Base-by-base conservation (phyloP, 176 grass and related monocot species). In the Ampelocalamus luodianensis region DNA sequence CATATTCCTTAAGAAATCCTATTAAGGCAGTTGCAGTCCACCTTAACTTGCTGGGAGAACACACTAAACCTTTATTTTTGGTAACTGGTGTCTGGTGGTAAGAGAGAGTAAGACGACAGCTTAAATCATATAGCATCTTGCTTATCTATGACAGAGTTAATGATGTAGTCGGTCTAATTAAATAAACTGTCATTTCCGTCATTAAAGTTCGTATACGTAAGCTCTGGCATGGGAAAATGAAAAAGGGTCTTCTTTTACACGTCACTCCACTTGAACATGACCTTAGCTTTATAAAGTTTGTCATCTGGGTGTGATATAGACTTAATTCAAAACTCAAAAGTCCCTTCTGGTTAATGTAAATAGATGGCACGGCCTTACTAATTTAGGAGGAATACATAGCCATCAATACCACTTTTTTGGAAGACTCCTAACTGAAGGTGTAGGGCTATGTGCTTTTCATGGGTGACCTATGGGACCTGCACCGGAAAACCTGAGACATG, bases 361-460 rank as follows among this genome's bases (percentile, higher is more conserved):
- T 75, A 60, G 60, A 48, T 76, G 78, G 69, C 13, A 23, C 5
- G 18, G 36, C 29, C 5, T 61, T 70, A 13, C 42, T 72, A 65
- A 37, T 83, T 78, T 88, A 53, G 79, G 50, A 62, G 54, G 63
- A 27, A 51, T 63, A 78, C 29, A 77, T 65, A 64, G 64, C 10
- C 56, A 87, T 27, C 8, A 26, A 20, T 23, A 29, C 71, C 13
- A 70, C 24, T 45, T 2, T 85, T 70, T 61, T 77, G 34, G 17
- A 13, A 51, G 36, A 32, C 14, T 71, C 26, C 54, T 82, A 82
- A 71, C 63, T 76, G 63, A 53, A 43, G 54, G 23, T 51, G 44
- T 81, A 34, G 23, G 40, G 26, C 46, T 71, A 78, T 86, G 20
- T 71, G 36, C 2, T 24, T 74, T 90, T 82, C 70, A 9, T 64